Percentiles rank a stretch among this genome's conserved stretches.
Conservation (phyloP, 345 rosid genomes). For the Noccaea bulbosa region DNA sequence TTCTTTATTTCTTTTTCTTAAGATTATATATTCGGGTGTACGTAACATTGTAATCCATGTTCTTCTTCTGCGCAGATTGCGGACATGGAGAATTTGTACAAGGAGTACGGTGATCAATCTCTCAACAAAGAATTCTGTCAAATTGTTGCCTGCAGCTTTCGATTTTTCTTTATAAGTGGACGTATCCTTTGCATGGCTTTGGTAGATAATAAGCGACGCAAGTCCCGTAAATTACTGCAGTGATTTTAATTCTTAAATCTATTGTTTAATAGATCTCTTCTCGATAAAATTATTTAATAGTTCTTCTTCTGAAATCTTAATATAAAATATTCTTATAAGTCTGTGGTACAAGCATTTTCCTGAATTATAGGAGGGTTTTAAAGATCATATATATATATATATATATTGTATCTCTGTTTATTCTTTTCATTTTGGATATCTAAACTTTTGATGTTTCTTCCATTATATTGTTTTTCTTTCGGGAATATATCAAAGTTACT, state of each 20-base stretch:
- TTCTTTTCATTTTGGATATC: background rate
- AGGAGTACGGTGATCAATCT: constrained; percentile 61
- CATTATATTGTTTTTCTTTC: background rate
- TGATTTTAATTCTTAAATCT: no score
- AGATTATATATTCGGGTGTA: no score
- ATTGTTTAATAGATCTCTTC: no score
- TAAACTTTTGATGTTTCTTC: constrained; percentile 4
- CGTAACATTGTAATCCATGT: no score
- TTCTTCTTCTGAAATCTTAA: no score
- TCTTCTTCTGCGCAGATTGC: constrained; percentile 49
- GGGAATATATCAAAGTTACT: constrained; percentile 51
- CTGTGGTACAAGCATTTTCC: background rate
- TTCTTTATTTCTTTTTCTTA: no score
- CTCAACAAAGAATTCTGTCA: constrained; percentile 51
- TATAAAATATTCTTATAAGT: background rate
- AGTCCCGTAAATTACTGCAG: background rate
- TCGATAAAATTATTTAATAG: background rate
- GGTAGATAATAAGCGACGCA: no score
- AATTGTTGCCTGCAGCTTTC: constrained; percentile 65
- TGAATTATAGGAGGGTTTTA: background rate
- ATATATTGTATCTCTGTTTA: background rate
- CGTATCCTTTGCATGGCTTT: background rate
- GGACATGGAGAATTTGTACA: constrained; percentile 73
- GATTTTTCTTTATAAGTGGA: constrained; percentile 37
- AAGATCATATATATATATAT: background rate